Evolutionary conservation across 2,329 filamentous ascomycete genomes (phyloP).

Genomic region (Pseudogymnoascus sp.): DNA sequence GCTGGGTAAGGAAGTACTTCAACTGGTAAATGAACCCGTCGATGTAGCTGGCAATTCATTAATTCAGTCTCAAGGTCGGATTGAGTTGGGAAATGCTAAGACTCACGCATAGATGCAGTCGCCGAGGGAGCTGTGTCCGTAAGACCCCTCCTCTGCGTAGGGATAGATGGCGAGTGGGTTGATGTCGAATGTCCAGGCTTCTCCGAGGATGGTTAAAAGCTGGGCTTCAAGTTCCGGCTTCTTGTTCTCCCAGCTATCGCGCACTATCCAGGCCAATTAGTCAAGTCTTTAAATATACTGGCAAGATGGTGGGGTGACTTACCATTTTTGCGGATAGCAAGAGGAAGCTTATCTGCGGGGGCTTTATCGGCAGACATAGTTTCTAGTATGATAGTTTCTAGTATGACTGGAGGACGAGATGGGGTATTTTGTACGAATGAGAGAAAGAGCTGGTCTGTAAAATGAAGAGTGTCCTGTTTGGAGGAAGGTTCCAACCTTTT

Average conservation of each 20-base stretch:
- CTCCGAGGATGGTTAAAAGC: conserved; percentile 40
- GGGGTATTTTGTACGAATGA: neutral
- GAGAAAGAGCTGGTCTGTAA: neutral
- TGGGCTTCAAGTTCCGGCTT: conserved; percentile 38
- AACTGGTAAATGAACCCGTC: conserved; percentile 36
- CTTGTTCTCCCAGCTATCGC: conserved; percentile 45
- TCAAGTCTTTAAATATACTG: neutral
- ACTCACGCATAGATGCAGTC: conserved; percentile 38
- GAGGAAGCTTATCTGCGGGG: conserved; percentile 43
- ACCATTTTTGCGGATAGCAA: conserved; percentile 47
- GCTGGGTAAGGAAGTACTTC: conserved; percentile 31
- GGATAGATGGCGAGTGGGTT: conserved; percentile 41
- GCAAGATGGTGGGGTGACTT: conserved; percentile 16
- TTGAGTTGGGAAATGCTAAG: neutral
- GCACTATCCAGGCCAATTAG: conserved; percentile 33
- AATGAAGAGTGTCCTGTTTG: neutral
- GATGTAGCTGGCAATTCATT: conserved; percentile 35
- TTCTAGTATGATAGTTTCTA: neutral
- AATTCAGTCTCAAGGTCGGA: neutral
- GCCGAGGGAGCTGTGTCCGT: conserved; percentile 35
- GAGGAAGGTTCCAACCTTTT: neutral
- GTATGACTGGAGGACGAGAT: neutral
- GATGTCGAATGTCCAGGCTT: conserved; percentile 43
- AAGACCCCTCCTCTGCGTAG: conserved; percentile 34
- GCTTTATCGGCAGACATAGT: conserved; percentile 25